phyloP scores from a whole-genome alignment of 352 stramenopile genomes.

The Pythium coloratum region DNA sequence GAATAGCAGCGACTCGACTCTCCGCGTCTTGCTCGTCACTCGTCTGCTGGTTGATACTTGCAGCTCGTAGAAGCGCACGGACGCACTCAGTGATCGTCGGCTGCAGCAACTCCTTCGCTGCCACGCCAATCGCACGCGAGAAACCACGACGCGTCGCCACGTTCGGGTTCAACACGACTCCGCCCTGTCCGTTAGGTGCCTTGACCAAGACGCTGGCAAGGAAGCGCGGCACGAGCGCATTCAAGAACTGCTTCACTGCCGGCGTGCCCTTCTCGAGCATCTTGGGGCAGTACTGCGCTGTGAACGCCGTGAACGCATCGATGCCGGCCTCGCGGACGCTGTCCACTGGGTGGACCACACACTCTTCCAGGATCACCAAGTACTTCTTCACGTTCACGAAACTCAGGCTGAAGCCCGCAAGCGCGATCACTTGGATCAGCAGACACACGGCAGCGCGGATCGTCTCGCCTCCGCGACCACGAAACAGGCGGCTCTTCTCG shows the following conservation, averaged over 20 bases:
- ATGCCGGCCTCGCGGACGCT: conserved; percentile 89
- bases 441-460: conserved; percentile 93
- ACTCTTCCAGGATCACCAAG: conserved; percentile 83
- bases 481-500: conserved; percentile 95
- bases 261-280: conserved; percentile 53
- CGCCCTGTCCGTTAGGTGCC: conserved; percentile 1
- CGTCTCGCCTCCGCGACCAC: conserved; percentile 94
- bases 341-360: conserved; percentile 94
- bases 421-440: conserved; percentile 92
- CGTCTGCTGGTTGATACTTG: conserved; percentile 44
- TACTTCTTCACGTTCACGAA: conserved; percentile 82
- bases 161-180: conserved; percentile 66
- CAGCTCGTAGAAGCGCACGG: conserved; percentile 42
- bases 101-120: conserved; percentile 39
- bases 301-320: conserved; percentile 84
- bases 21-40: conserved; percentile 91
- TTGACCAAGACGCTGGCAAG: conserved; percentile 46
- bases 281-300: conserved; percentile 84
- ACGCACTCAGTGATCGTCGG: conserved; percentile 32
- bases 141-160: conserved; percentile 89
- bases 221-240: conserved; percentile 59
- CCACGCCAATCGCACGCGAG: conserved; percentile 45
- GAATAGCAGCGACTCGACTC: conserved; percentile 93
- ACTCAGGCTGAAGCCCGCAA: conserved; percentile 47
- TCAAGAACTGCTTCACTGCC: conserved; percentile 48